These are phyloP conservation scores for Colletotrichum caudatum DNA, from an alignment of 2,329 filamentous ascomycete species.

Conservation along the genomic window DNA sequence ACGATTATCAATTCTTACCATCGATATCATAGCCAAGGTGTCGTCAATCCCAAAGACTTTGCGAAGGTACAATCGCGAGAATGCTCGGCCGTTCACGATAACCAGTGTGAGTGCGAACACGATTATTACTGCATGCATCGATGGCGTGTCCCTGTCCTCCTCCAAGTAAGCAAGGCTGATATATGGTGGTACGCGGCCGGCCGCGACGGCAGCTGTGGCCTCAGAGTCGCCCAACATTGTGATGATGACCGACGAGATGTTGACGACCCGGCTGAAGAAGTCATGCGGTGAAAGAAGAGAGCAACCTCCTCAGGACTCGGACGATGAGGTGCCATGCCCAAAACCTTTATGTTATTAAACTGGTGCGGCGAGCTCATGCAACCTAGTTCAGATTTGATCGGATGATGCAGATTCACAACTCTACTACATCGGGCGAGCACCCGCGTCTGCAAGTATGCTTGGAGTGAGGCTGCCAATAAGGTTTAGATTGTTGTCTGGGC, in stretches of 20 bases:
- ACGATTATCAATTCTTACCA: conserved; percentile 47
- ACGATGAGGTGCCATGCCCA: conserved; percentile 3
- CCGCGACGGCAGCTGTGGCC: conserved; percentile 50
- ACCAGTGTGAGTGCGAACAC: conserved; percentile 51
- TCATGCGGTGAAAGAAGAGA: conserved; percentile 10
- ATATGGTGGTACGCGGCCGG: conserved; percentile 51
- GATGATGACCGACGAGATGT: conserved; percentile 21
- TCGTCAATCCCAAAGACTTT: conserved; percentile 56
- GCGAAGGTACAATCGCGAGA: conserved; percentile 52
- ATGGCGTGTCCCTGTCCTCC: conserved; percentile 52
- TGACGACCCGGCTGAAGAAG: background rate
- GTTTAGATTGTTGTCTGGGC: conserved; percentile 38
- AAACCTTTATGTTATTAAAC: conserved; percentile 28
- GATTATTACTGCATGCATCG: conserved; percentile 56
- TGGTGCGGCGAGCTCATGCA: conserved; percentile 1
- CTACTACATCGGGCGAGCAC: conserved; percentile 7
- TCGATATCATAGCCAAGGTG: conserved; percentile 50
- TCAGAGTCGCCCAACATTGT: conserved; percentile 34
- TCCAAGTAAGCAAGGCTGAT: conserved; percentile 52
- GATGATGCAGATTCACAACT: conserved; percentile 41
- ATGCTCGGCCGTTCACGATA: conserved; percentile 51
- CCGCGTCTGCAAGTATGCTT: background rate
- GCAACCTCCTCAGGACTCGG: background rate
- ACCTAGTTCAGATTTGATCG: conserved; percentile 30
- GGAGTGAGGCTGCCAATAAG: conserved; percentile 40